Percentiles rank a stretch among this genome's conserved stretches.
phyloP scores from a whole-genome alignment of 2,329 filamentous ascomycete species.

The Mycosphaerelloides madeirae region DNA sequence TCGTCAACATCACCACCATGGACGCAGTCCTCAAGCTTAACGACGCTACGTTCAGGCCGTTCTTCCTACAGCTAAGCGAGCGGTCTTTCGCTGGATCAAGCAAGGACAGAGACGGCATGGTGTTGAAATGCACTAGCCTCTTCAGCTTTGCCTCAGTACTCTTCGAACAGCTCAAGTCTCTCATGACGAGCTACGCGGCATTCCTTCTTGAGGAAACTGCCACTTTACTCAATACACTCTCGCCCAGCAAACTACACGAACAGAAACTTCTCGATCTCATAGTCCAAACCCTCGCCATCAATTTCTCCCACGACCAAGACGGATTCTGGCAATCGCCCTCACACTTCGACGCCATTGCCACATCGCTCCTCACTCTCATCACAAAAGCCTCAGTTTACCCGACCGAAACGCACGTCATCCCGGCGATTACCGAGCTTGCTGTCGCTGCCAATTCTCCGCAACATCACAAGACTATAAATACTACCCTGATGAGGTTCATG shows the following conservation, averaged over 20 bases:
- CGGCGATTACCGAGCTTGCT: constrained; percentile 74
- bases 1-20: constrained; percentile 65
- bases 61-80: constrained; percentile 81
- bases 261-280: constrained; percentile 64
- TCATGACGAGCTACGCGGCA: constrained; percentile 86
- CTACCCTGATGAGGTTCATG: constrained; percentile 69
- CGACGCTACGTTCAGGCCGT: constrained; percentile 84
- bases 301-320: constrained; percentile 86
- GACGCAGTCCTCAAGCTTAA: constrained; percentile 97
- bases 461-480: constrained; percentile 87
- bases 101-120: constrained; percentile 55
- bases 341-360: constrained; percentile 71
- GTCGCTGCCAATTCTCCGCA: constrained; percentile 76
- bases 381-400: constrained; percentile 42
- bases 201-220: constrained; percentile 76
- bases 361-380: constrained; percentile 63
- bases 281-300: constrained; percentile 65
- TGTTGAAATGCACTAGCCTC: constrained; percentile 66
- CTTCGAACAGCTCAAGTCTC: constrained; percentile 82
- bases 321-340: constrained; percentile 91
- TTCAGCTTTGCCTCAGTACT: constrained; percentile 77
- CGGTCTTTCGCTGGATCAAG: constrained; percentile 64
- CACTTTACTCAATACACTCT: constrained; percentile 50
- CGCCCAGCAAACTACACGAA: constrained; percentile 43
- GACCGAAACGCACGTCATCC: constrained; percentile 53